These are phyloP conservation scores for Fraxinus paxiana DNA, from an alignment of 305 asterid genomes.

Conservation along the genomic window DNA sequence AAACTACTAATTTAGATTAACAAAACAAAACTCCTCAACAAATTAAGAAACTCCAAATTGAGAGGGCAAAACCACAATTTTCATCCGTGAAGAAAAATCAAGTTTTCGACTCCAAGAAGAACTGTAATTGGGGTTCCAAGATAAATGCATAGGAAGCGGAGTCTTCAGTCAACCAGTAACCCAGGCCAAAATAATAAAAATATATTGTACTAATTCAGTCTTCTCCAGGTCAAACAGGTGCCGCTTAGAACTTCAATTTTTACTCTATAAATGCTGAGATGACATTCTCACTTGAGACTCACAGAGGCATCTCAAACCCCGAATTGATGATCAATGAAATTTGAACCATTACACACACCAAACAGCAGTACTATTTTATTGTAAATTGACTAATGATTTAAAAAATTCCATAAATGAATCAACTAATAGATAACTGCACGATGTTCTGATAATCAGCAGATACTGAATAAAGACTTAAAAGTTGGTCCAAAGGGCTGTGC, in stretches of 20 bases:
- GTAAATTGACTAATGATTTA: not conserved
- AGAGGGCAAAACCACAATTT: not conserved
- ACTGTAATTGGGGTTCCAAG: not conserved
- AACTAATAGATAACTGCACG: not conserved
- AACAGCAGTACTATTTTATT: not conserved
- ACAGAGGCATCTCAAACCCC: not conserved
- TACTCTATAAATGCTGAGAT: not conserved
- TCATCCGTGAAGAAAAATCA: not conserved
- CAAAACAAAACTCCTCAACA: not conserved
- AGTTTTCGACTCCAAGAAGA: not conserved
- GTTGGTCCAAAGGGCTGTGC: not conserved
- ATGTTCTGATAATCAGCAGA: conserved; percentile 2
- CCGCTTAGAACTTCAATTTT: not conserved
- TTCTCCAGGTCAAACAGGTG: not conserved
- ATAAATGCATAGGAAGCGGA: not conserved
- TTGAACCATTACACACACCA: not conserved
- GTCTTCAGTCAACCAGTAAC: not conserved
- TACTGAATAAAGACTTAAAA: not conserved
- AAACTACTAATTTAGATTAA: not conserved
- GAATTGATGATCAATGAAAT: not conserved
- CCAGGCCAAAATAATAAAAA: not conserved
- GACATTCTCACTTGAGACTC: not conserved
- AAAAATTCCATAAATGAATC: not conserved
- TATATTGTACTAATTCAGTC: not conserved
- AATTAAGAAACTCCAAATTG: not conserved